Base-by-base conservation (phyloP, 257 asterid species). In the Solanum tarijense region DNA sequence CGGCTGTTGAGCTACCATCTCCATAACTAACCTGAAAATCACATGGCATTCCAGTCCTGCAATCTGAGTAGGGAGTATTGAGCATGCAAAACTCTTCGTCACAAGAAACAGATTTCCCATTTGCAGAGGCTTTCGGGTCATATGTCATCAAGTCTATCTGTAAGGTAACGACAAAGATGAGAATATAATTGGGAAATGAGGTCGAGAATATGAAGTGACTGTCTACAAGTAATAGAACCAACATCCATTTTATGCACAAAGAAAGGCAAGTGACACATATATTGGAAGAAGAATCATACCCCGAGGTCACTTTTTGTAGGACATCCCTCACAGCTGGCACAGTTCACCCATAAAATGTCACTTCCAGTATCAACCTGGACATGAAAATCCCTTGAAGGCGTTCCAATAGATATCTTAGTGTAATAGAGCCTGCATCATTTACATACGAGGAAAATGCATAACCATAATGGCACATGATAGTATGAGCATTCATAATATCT, bases 301-400 rank as follows among this genome's bases (percentile, higher is more conserved):
- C 90, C 89, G 60, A 93, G 94, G 87, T 89, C 91, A 46, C 93
- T 94, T 89, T 93, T 91, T 25, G 83, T 88, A 73, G 97, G 96
- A 88, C 97, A 94, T 35, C 62, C 87, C 11, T 90, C 89, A 66
- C 97, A 94, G 87, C 87, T 75, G 60, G 89, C 91, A 87, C 97
- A 92, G 73, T 93, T 94, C 86, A 94, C 92, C 97, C 97, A 92
- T 66, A 92, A 88, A 32, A 93, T 91, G 89, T 94, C 95, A 87
- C 97, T 94, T 85, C 97, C 97, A 10, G 97, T 94, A 89, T 94
- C 97, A 21, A 94, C 91, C 92, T 94, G 97, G 86, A 94, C 93
- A 66, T 92, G 94, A 89, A 89, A 94, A 87, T 94, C 93, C 29
- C 86, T 86, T 11, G 97, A 89, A 84, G 97, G 97, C 41, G 86